phyloP scores from a whole-genome alignment of 108 stramenopile genomes.

The Fragilaria crotonensis region DNA sequence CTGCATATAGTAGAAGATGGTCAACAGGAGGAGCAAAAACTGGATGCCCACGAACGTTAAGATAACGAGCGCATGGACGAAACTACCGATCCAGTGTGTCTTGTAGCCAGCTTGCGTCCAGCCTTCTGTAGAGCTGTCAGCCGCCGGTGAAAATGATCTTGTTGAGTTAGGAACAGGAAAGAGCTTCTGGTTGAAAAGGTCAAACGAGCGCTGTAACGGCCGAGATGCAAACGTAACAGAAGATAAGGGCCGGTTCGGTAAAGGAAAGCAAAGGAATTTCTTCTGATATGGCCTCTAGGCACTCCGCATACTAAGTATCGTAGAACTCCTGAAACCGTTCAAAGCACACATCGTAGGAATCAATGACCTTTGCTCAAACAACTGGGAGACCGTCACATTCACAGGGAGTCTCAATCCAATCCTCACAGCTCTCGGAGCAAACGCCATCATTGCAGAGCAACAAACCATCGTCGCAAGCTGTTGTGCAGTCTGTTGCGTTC shows the following conservation, averaged over 20 bases:
- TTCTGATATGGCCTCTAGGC: conserved; percentile 2
- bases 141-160: not conserved
- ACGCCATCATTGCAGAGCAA: conserved; percentile 43
- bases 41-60: conserved; percentile 22
- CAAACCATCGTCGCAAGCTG: conserved; percentile 9
- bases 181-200: conserved; percentile 42
- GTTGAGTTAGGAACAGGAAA: conserved; percentile 26
- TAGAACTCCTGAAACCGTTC: conserved; percentile 8
- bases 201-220: conserved; percentile 33
- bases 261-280: conserved; percentile 23
- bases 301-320: not conserved
- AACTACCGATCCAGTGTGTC: conserved; percentile 26
- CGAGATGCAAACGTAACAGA: conserved; percentile 26
- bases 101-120: conserved; percentile 47
- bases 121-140: conserved; percentile 12
- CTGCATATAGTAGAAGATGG: conserved; percentile 32
- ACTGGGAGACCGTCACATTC: conserved; percentile 5
- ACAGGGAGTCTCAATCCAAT: conserved; percentile 8
- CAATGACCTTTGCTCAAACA: conserved; percentile 15
- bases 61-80: conserved; percentile 29
- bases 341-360: conserved; percentile 9
- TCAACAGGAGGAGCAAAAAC: conserved; percentile 22
- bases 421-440: conserved; percentile 18
- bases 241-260: conserved; percentile 22
- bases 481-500: conserved; percentile 29